Evolutionary conservation across 2,329 filamentous ascomycete genomes (phyloP), one percentile per base, ranked within the genome.

Genomic region (Monosporascus ibericus): DNA sequence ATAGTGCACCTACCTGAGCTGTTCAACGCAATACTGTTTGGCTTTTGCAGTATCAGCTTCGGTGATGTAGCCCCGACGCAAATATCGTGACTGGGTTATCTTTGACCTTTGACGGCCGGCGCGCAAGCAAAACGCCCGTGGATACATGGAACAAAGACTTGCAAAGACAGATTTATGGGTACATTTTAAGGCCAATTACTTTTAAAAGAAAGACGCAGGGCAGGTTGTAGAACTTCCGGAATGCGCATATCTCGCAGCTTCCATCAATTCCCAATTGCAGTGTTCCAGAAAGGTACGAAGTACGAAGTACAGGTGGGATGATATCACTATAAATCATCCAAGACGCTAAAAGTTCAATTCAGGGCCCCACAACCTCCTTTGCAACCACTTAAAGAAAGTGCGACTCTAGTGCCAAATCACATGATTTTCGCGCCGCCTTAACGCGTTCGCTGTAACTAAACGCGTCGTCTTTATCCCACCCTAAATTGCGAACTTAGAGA

Each of bases 31-130:
- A 62, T 83, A 82, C 49, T 70, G 68, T 51, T 79, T 72, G 20
- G 80, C 80, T 52, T 77, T 75, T 38, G 72, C 72, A 48, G 82
- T 68, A 40, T 83, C 79, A 25, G 72, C 70, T 36, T 79, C 74
- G 2, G 77, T 79, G 50, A 75, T 72, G 49, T 78, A 75, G 53
- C 67, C 68, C 51, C 78, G 57, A 53, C 56, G 60, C 25, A 54
- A 56, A 25, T 49, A 46, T 38, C 52, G 59, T 22, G 36, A 48
- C 2, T 27, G 48, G 48, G 54, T 39, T 48, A 3, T 46, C 17
- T 48, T 57, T 54, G 59, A 56, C 58, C 60, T 58, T 57, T 40
- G 57, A 25, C 60, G 57, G 55, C 60, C 60, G 46, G 48, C 59
- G 27, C 52, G 55, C 53, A 56, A 52, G 50, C 58, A 58, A 52